Evolutionary conservation across 208 protist genomes (phyloP).

Genomic region (Crithidia expoeki): DNA sequence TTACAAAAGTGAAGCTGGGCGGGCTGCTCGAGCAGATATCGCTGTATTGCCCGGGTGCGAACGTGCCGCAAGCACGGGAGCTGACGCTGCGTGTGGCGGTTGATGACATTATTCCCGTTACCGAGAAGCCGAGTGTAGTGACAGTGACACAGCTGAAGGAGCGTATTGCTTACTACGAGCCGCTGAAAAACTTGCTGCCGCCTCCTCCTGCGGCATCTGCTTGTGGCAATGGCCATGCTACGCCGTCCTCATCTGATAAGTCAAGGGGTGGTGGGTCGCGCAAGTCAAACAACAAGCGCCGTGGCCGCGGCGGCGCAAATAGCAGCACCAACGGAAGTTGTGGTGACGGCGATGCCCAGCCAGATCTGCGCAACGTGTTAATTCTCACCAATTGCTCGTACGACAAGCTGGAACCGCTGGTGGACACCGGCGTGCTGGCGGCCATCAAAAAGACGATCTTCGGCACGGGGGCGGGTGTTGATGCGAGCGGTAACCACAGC

Average conservation of each 20-base stretch:
- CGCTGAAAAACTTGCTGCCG: slow-evolving; percentile 56
- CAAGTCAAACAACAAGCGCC: slow-evolving; percentile 33
- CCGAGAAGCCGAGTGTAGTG: slow-evolving; percentile 62
- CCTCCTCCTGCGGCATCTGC: slow-evolving; percentile 12
- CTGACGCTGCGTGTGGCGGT: slow-evolving; percentile 77
- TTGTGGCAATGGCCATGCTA: no score
- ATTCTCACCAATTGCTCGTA: slow-evolving; percentile 73
- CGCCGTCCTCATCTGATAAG: background rate
- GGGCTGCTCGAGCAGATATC: slow-evolving; percentile 80
- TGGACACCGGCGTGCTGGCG: slow-evolving; percentile 78
- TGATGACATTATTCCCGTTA: slow-evolving; percentile 82
- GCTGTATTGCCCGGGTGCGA: slow-evolving; percentile 71
- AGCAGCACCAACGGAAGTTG: background rate
- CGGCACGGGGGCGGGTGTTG: slow-evolving; percentile 16
- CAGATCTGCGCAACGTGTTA: slow-evolving; percentile 80
- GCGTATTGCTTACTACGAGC: slow-evolving; percentile 71
- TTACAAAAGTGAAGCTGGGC: slow-evolving; percentile 61
- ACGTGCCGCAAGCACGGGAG: slow-evolving; percentile 43
- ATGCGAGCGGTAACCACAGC: background rate
- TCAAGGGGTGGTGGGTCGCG: slow-evolving; percentile 7
- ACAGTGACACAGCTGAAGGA: slow-evolving; percentile 82
- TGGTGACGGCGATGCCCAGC: background rate
- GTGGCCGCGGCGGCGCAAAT: background rate
- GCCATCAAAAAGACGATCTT: slow-evolving; percentile 73
- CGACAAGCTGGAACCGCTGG: slow-evolving; percentile 71